Percentiles rank a stretch among this genome's conserved stretches.
Conservation (phyloP, 768 basidiomycete species). For the Mycena floridula region DNA sequence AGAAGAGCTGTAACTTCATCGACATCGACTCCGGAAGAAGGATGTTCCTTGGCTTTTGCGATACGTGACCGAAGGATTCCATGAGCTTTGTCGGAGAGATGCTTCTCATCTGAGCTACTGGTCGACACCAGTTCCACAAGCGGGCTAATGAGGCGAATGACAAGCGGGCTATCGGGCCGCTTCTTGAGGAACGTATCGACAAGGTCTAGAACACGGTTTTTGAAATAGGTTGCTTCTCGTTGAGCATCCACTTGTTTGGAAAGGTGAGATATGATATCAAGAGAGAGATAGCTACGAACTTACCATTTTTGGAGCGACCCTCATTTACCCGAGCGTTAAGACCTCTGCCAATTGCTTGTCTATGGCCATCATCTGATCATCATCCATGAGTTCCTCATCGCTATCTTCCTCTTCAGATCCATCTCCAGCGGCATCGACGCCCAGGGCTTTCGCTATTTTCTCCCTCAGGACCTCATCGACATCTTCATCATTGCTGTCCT, state of each 20-base stretch:
- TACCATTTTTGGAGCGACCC: constrained; percentile 63
- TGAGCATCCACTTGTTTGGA: constrained; percentile 57
- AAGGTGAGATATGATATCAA: background rate
- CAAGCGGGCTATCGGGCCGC: constrained; percentile 66
- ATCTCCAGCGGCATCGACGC: constrained; percentile 49
- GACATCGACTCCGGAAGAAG: constrained; percentile 38
- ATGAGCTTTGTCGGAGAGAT: constrained; percentile 83
- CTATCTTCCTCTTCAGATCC: constrained; percentile 43
- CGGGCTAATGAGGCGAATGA: constrained; percentile 64
- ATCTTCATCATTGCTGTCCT: constrained; percentile 45
- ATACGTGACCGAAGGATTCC: constrained; percentile 73
- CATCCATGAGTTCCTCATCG: constrained; percentile 79
- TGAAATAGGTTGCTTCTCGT: constrained; percentile 92
- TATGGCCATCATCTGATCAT: constrained; percentile 97
- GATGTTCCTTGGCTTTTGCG: constrained; percentile 66
- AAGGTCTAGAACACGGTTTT: constrained; percentile 93
- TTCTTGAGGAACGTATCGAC: constrained; percentile 79
- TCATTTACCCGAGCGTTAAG: constrained; percentile 64
- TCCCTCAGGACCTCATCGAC: constrained; percentile 57
- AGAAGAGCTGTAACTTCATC: constrained; percentile 41
- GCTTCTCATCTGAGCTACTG: constrained; percentile 70
- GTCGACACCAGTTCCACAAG: constrained; percentile 69
- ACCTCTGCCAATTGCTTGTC: constrained; percentile 88
- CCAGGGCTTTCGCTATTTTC: constrained; percentile 61
- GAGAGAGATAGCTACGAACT: constrained; percentile 11